Percentiles rank a stretch among this genome's conserved stretches.
phyloP scores from a whole-genome alignment of 2,329 filamentous ascomycete species.

The Penicillium polonicum region DNA sequence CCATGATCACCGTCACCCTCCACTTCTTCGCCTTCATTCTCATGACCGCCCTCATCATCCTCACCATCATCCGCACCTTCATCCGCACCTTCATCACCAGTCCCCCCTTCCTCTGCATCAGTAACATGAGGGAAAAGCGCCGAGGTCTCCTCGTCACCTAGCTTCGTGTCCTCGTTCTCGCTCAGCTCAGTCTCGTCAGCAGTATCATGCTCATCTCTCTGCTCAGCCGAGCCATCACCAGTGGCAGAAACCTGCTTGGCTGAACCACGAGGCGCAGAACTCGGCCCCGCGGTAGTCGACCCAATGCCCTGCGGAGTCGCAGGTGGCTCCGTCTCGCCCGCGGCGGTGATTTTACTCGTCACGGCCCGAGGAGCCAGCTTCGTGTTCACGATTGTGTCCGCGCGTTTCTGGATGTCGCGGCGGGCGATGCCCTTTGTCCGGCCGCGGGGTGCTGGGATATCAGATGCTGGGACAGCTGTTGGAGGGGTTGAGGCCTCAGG shows the following conservation, averaged over 20 bases:
- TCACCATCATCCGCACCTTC: slow-evolving; percentile 15
- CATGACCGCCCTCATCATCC: slow-evolving; percentile 21
- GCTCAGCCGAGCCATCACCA: slow-evolving; percentile 4
- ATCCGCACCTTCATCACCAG: slow-evolving; percentile 20
- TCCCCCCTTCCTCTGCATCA: slow-evolving; percentile 26
- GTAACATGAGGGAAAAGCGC: slow-evolving; percentile 13
- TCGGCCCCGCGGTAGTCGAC: slow-evolving; percentile 42
- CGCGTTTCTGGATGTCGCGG: slow-evolving; percentile 58
- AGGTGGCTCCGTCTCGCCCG: slow-evolving; percentile 25
- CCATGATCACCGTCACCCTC: slow-evolving; percentile 19
- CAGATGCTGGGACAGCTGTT: slow-evolving; percentile 33
- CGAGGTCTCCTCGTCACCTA: slow-evolving; percentile 28
- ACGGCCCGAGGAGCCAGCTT: slow-evolving; percentile 34
- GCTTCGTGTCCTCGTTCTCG: slow-evolving; percentile 52
- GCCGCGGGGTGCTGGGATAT: slow-evolving; percentile 37
- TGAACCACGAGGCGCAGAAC: slow-evolving; percentile 39
- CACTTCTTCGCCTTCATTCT: slow-evolving; percentile 12
- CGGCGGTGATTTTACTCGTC: slow-evolving; percentile 23
- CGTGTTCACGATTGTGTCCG: slow-evolving; percentile 55
- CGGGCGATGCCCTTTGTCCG: slow-evolving; percentile 60
- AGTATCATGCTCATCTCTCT: slow-evolving; percentile 54
- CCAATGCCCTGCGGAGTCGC: slow-evolving; percentile 11
- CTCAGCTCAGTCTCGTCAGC: slow-evolving; percentile 69
- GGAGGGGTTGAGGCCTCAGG: slow-evolving; percentile 33
- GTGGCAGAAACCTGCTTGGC: slow-evolving; percentile 5